phyloP scores from a whole-genome alignment of 805 yeast genomes.

The Ogataea populi-albae region DNA sequence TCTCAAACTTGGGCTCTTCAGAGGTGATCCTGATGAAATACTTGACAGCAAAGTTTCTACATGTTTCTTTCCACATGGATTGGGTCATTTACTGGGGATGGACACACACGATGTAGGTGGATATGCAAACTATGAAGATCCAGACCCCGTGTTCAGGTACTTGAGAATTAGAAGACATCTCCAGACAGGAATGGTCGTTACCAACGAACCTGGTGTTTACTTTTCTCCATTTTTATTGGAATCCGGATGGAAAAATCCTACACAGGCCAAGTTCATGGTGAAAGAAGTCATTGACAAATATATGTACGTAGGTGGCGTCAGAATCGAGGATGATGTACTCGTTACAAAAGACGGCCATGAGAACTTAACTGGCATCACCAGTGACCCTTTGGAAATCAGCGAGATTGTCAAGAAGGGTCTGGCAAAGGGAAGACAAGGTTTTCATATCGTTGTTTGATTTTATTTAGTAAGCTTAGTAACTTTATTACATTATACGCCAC shows the following conservation, averaged over 20 bases:
- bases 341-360: conserved; percentile 77
- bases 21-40: conserved; percentile 55
- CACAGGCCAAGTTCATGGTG: conserved; percentile 58
- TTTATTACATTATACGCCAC: conserved; percentile 47
- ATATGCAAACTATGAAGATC: conserved; percentile 76
- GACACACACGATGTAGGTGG: conserved; percentile 98
- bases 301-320: conserved; percentile 92
- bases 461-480: neutral
- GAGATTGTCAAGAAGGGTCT: conserved; percentile 71
- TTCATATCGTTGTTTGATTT: conserved; percentile 44
- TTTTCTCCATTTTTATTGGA: conserved; percentile 81
- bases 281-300: conserved; percentile 67
- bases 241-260: conserved; percentile 51
- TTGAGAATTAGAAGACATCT: conserved; percentile 77
- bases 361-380: conserved; percentile 77
- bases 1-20: conserved; percentile 72
- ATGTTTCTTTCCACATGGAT: conserved; percentile 90
- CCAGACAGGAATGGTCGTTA: conserved; percentile 76
- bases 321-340: conserved; percentile 90
- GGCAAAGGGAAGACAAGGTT: conserved; percentile 55
- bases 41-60: conserved; percentile 67
- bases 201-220: conserved; percentile 94
- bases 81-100: conserved; percentile 91
- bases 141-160: conserved; percentile 70
- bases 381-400: conserved; percentile 80